A percentile compares a stretch with the other conserved stretches of the same genome.
These are phyloP conservation scores for Boletus semigastroideus DNA, from an alignment of 1,284 basidiomycete genomes.

Conservation along the genomic window DNA sequence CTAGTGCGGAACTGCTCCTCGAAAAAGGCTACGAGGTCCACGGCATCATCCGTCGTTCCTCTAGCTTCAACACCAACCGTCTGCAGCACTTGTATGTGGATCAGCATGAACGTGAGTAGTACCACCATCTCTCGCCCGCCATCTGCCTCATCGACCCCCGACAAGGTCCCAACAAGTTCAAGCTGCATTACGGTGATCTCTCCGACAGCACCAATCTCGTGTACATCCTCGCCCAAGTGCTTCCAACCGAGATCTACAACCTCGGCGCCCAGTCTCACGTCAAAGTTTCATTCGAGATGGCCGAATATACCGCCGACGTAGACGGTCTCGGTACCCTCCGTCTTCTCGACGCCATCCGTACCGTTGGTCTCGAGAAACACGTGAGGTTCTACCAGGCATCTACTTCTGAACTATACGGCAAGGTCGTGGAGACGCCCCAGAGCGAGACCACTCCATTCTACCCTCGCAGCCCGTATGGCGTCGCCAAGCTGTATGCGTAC, in stretches of 20 bases:
- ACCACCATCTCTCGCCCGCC: neutral
- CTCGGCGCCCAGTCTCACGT: constrained; percentile 95
- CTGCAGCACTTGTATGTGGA: constrained; percentile 88
- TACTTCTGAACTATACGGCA: constrained; percentile 91
- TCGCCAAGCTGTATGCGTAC: constrained; percentile 85
- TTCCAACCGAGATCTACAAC: constrained; percentile 92
- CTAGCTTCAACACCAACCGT: constrained; percentile 91
- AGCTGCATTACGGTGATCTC: constrained; percentile 88
- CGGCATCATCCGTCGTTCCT: constrained; percentile 90
- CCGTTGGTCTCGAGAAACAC: constrained; percentile 85
- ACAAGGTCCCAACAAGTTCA: constrained; percentile 75
- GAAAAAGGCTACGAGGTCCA: constrained; percentile 90
- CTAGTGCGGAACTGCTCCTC: constrained; percentile 78
- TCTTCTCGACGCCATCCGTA: constrained; percentile 88
- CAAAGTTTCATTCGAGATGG: constrained; percentile 97
- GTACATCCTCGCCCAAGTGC: constrained; percentile 88
- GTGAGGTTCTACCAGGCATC: constrained; percentile 92
- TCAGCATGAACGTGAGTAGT: constrained; percentile 74
- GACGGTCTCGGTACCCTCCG: constrained; percentile 90
- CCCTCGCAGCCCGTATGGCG: constrained; percentile 89
- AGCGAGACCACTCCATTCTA: constrained; percentile 93
- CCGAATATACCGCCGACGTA: constrained; percentile 93
- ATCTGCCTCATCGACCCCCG: constrained; percentile 3
- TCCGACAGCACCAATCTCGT: constrained; percentile 93
- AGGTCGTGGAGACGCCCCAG: constrained; percentile 89